phyloP scores from a whole-genome alignment of 2,329 filamentous ascomycete species.

The Leptoxyphium fumago region DNA sequence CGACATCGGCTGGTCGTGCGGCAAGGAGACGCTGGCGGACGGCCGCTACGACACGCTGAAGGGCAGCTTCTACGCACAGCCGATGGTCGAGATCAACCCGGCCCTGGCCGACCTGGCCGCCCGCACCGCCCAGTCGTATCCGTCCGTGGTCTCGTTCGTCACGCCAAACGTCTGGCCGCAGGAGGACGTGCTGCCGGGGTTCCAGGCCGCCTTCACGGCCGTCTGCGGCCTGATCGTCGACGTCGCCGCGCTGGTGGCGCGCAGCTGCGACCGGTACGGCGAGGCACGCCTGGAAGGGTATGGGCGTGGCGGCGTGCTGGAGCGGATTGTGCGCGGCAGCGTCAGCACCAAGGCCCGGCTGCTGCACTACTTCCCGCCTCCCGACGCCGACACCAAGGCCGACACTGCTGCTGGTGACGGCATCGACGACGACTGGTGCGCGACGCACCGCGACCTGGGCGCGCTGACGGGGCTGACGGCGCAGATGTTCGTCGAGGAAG shows the following conservation, averaged over 20 bases:
- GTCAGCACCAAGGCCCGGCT: conserved; percentile 82
- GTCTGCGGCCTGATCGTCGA: conserved; percentile 81
- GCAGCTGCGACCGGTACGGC: conserved; percentile 80
- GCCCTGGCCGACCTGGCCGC: conserved; percentile 34
- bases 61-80: conserved; percentile 70
- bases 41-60: conserved; percentile 68
- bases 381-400: conserved; percentile 22
- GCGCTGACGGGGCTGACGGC: conserved; percentile 88
- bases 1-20: conserved; percentile 61
- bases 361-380: conserved; percentile 73
- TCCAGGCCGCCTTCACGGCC: conserved; percentile 55
- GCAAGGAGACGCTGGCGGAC: conserved; percentile 67
- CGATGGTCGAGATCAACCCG: conserved; percentile 35
- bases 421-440: conserved; percentile 85
- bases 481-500: conserved; percentile 90
- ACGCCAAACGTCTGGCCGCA: conserved; percentile 80
- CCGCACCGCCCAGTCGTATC: conserved; percentile 37
- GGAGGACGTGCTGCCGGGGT: conserved; percentile 54
- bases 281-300: conserved; percentile 65
- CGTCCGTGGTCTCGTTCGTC: conserved; percentile 76
- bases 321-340: conserved; percentile 72
- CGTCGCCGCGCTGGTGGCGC: conserved; percentile 71
- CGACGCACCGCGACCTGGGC: conserved; percentile 78
- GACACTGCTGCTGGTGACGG: conserved; percentile 21
- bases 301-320: conserved; percentile 55